These are phyloP conservation scores for Bathelium albidoporum DNA, from an alignment of 495 filamentous ascomycete genomes.

Conservation along the genomic window DNA sequence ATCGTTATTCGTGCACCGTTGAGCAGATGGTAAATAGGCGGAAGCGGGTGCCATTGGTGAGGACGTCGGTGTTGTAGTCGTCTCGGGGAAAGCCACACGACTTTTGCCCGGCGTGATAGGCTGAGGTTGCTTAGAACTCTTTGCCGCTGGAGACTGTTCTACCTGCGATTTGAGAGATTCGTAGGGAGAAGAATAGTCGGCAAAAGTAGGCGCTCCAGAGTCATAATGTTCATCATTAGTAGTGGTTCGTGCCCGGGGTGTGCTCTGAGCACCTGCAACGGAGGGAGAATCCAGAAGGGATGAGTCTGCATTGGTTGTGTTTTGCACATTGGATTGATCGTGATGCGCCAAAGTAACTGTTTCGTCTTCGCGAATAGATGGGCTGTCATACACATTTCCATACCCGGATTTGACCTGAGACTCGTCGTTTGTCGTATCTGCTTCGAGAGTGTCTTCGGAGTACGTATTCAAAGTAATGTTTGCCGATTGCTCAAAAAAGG, in stretches of 20 bases:
- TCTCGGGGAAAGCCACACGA: slow-evolving; percentile 41
- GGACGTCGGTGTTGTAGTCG: slow-evolving; percentile 40
- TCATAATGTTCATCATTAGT: slow-evolving; percentile 19
- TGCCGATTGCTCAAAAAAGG: slow-evolving; percentile 97
- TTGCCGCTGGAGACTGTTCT: slow-evolving; percentile 19
- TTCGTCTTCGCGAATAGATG: slow-evolving; percentile 34
- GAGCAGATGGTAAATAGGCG: slow-evolving; percentile 15
- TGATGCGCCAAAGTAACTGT: slow-evolving; percentile 14
- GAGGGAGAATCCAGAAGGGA: slow-evolving; percentile 30
- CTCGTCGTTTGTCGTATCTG: slow-evolving; percentile 39
- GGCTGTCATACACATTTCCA: slow-evolving; percentile 41
- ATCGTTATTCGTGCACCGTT: slow-evolving; percentile 37
- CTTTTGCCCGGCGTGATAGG: slow-evolving; percentile 42
- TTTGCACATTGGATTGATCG: slow-evolving; percentile 7
- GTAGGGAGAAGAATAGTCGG: slow-evolving; percentile 58
- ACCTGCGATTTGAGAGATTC: slow-evolving; percentile 39
- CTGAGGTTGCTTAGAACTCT: slow-evolving; percentile 24
- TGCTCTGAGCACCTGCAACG: slow-evolving; percentile 29
- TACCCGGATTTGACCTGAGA: slow-evolving; percentile 28
- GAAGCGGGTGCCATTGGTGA: slow-evolving; percentile 31
- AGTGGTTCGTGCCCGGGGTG: slow-evolving; percentile 28
- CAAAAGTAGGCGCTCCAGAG: slow-evolving; percentile 37
- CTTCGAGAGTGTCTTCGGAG: slow-evolving; percentile 60
- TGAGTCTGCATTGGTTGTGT: slow-evolving; percentile 15
- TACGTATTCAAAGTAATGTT: slow-evolving; percentile 97